Base-by-base conservation (phyloP, 345 rosid genomes). In the Iberis pinnata region DNA sequence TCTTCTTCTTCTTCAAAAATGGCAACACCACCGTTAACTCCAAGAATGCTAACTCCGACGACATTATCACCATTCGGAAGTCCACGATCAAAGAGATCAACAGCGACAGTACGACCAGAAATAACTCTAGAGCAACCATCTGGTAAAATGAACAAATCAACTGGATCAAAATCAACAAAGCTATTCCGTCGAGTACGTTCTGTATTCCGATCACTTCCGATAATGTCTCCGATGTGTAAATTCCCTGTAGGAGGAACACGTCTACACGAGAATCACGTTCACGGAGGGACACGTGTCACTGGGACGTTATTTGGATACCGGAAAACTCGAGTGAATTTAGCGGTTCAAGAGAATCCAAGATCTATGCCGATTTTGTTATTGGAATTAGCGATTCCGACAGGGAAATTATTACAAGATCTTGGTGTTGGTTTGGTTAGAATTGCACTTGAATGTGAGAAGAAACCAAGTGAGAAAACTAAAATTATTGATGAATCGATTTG, bases 281-380 rank as follows among this genome's bases (percentile, higher is more conserved):
- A 79, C 17, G 86, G 95, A 2, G 94, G 94, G 61, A 80, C 81
- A n/a, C 80, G 88, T 3, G 77, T 86, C 65, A 76, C 83, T 0
- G 96, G 96, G 1, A 89, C 90, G 41, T 57, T 89, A 0, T 89
- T 80, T 0, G 96, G 97, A 0, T 74, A 80, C 58, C 77, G 88
- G 2, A 82, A 82, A 53, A 56, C 80, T 9, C 72, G 96, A 12
- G 71, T 80, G 6, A 89, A 75, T 57, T 64, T 89, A 2, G 90
- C 88, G 27, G 75, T 89, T 25, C 97, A 86, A 44, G 95, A 89
- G 44, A 76, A 50, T 43, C 77, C 95, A 6, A 74, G 76, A 33
- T 74, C 82, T 5, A 51, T 86, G 4, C 97, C 97, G 0, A 61
- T 77, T 24, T 55, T 86, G 0, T 26, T 89, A 19, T 73, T 86